A percentile compares a stretch with the other conserved stretches of the same genome.
phyloP scores from a whole-genome alignment of 257 asterid genomes.

The Penstemon newberryi region DNA sequence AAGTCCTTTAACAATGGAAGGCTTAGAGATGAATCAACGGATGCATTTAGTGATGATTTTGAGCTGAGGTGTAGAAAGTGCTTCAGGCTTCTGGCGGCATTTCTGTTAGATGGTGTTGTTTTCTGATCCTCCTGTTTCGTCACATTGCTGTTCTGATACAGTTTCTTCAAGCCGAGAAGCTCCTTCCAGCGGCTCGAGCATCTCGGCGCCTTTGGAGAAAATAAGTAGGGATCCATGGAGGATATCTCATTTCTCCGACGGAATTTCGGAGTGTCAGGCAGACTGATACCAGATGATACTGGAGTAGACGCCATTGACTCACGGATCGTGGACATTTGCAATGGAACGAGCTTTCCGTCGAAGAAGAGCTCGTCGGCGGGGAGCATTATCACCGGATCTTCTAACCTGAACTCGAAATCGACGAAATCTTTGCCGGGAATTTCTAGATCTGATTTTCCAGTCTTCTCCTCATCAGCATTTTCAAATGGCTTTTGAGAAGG shows the following conservation, averaged over 20 bases:
- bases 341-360: slow-evolving; percentile 43
- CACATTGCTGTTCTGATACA: slow-evolving; percentile 20
- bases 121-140: slow-evolving; percentile 20
- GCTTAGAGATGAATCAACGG: slow-evolving; percentile 36
- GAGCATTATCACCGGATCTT: slow-evolving; percentile 43
- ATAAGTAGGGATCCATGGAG: slow-evolving; percentile 33
- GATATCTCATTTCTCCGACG: slow-evolving; percentile 30
- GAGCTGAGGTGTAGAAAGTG: slow-evolving; percentile 44
- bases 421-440: slow-evolving; percentile 20
- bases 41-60: slow-evolving; percentile 31
- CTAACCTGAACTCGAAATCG: slow-evolving; percentile 47
- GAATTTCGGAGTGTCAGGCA: slow-evolving; percentile 20
- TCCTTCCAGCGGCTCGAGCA: slow-evolving; percentile 53
- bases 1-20: slow-evolving; percentile 49
- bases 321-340: slow-evolving; percentile 29
- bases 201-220: slow-evolving; percentile 49
- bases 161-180: slow-evolving; percentile 41
- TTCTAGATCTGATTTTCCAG: slow-evolving; percentile 32
- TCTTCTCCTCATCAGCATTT: background rate
- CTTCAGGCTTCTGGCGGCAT: slow-evolving; percentile 31
- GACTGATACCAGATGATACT: background rate
- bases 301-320: slow-evolving; percentile 1
- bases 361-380: slow-evolving; percentile 54
- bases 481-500: background rate
- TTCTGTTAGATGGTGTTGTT: background rate